Base-by-base conservation (phyloP, 2,329 filamentous ascomycete genomes). In the Colletotrichum agaves region DNA sequence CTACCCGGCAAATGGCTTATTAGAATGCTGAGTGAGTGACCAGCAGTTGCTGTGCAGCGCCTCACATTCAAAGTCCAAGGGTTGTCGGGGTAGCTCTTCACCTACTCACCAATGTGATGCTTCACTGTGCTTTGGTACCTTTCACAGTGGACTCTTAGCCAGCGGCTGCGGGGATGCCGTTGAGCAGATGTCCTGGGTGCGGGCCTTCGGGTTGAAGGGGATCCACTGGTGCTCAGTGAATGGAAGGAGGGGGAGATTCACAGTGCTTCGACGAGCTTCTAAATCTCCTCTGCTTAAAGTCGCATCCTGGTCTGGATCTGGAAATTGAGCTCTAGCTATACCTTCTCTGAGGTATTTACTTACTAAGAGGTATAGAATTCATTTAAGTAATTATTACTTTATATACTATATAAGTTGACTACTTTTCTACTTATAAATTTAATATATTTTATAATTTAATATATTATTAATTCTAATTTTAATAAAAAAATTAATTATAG, bases 241-340 rank as follows among this genome's bases (percentile, higher is more conserved):
- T 5, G 64, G 53, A 52, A 63, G 41, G 52, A 46, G 59, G 60
- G 60, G 58, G 63, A 61, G 44, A 50, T 67, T 67, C 64, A 67
- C 19, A 46, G 37, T 43, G 64, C 52, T 67, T 67, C 64, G 64
- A 67, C n/a, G 64, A 49, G 61, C 60, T 67, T 64, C 64, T 39
- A 67, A 67, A 59, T 37, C 39, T 58, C 60, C 33, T n/a, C 21
- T 63, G 59, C 59, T 31, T 27, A 15, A 15, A 23, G 46, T 13
- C 46, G 53, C 39, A 67, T 47, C 60, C 64, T 11, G 44, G 64
- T 21, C 33, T 43, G 39, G 46, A 31, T n/a, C 47, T 35, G 8
- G 11, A 56, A 39, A 53, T 52, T 13, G 33, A 63, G 64, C 64
- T 63, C 53, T 52, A n/a, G 39, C 15, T 35, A 15, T 17, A 41